phyloP scores from a whole-genome alignment of 768 basidiomycete species.

The Lactifluus pinguis region DNA sequence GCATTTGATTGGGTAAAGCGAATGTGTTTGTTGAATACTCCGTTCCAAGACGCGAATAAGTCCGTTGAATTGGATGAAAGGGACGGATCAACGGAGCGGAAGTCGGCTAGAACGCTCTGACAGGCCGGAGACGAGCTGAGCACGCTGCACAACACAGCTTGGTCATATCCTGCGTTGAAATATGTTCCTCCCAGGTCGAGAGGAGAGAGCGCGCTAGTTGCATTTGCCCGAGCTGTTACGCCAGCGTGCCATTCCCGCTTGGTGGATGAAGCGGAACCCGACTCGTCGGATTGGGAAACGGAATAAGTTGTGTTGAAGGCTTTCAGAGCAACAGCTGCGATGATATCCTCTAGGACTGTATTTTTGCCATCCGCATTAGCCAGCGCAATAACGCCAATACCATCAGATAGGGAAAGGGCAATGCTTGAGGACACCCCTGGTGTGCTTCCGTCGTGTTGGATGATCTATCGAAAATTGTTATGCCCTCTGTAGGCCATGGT shows the following conservation, averaged over 20 bases:
- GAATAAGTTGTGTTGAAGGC: background rate
- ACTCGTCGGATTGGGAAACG: no score
- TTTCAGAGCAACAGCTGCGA: background rate
- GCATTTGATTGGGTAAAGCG: background rate
- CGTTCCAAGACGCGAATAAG: background rate
- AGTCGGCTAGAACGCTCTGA: background rate
- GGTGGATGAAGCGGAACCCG: background rate
- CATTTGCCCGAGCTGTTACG: background rate
- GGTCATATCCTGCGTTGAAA: slow-evolving; percentile 1
- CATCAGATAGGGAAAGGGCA: slow-evolving; percentile 29
- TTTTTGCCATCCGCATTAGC: slow-evolving; percentile 19
- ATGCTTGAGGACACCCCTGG: slow-evolving; percentile 29
- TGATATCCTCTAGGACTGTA: background rate
- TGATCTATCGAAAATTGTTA: slow-evolving; percentile 22
- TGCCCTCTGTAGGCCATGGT: background rate
- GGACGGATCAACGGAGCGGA: background rate
- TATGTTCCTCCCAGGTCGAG: slow-evolving; percentile 6
- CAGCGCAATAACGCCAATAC: slow-evolving; percentile 27
- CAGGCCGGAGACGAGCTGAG: slow-evolving; percentile 3
- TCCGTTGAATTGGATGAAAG: background rate
- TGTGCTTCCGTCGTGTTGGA: slow-evolving; percentile 26
- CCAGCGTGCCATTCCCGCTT: background rate
- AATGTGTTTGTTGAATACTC: background rate
- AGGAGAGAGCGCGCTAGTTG: background rate
- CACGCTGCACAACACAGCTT: background rate